These are phyloP conservation scores for Saccharomyces kudriavzevii DNA, from an alignment of 805 yeast species.

Conservation along the genomic window DNA sequence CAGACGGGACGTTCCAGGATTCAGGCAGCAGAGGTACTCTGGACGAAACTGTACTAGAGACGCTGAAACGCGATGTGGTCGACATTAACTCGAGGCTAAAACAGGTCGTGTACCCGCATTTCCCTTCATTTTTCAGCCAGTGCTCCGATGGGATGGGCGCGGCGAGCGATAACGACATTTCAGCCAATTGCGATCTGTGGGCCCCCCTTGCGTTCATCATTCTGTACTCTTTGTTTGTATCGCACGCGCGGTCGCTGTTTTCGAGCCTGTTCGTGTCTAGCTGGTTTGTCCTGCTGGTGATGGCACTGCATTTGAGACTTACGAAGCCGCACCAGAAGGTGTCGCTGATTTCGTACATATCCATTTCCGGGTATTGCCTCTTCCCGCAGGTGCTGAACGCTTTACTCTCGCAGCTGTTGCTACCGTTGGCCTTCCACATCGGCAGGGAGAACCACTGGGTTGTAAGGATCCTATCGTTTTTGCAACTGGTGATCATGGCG, in stretches of 20 bases:
- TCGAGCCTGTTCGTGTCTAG: conserved; percentile 27
- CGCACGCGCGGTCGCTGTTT: conserved; percentile 25
- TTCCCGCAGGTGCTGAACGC: conserved; percentile 29
- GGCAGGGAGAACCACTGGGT: conserved; percentile 8
- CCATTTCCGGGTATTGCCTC: conserved; percentile 29
- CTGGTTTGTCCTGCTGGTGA: conserved; percentile 23
- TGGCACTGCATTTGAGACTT: conserved; percentile 27
- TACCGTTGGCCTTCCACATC: conserved; percentile 21
- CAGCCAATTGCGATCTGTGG: conserved; percentile 28
- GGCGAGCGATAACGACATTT: conserved; percentile 5
- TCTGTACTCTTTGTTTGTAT: conserved; percentile 25
- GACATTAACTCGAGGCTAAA: conserved; percentile 27
- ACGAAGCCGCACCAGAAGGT: conserved; percentile 19
- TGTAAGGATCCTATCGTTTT: conserved; percentile 12
- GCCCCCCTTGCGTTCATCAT: conserved; percentile 30
- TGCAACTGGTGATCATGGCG: conserved; percentile 13
- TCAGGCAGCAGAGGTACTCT: conserved; percentile 24
- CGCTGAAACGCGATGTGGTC: conserved; percentile 25
- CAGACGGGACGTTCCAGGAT: not conserved
- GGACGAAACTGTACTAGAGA: conserved; percentile 25
- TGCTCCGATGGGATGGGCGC: conserved; percentile 1
- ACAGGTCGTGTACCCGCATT: conserved; percentile 30
- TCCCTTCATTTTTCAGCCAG: conserved; percentile 10
- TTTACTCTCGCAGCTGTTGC: conserved; percentile 16
- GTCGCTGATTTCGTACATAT: conserved; percentile 26